Evolutionary conservation across 306 rosid species (phyloP), one percentile per base, ranked within the genome.

Genomic region (Heteromeles arbutifolia): DNA sequence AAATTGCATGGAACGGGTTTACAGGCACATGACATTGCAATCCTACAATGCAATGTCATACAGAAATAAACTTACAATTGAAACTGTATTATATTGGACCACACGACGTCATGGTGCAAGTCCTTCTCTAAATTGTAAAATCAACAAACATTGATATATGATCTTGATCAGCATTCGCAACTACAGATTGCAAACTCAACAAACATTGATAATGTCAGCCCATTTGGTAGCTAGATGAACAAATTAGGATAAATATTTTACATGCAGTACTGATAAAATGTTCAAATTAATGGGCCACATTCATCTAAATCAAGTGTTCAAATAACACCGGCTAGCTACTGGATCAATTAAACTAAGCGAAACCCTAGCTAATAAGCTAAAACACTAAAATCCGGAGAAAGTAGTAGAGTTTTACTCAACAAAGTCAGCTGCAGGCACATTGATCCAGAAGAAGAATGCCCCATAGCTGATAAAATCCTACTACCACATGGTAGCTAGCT

Each of bases 361-460:
- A 88, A 88, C 90, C 93, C 96, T 64, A 65, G n/a, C 2, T 63
- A 61, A 26, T 5, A 22, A 31, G 13, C 65, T 90, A 88, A 74
- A 67, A 53, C 63, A 41, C 65, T 56, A 82, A 80, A 67, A 78
- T 52, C 74, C 81, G 67, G 73, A 17, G 80, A 69, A 52, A 14
- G 26, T 22, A 81, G 73, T 73, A 78, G 80, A 72, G n/a, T 67
- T 82, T 70, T 82, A 68, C 72, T 74, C 69, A 50, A 31, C 64
- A 65, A 69, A 67, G 15, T 48, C 76, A 21, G 70, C 70, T 65
- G 26, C 28, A 65, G 50, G 48, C 50, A 2, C 50, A 65, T 4
- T 65, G 6, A 34, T 34, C 32, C 22, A 21, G n/a, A 58, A 72
- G 53, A 64, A 14, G 12, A 21, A 58, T 8, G 25, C 29, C 65